Conservation (phyloP, 139 green algal genomes). For the Coelastrella sp. region DNA sequence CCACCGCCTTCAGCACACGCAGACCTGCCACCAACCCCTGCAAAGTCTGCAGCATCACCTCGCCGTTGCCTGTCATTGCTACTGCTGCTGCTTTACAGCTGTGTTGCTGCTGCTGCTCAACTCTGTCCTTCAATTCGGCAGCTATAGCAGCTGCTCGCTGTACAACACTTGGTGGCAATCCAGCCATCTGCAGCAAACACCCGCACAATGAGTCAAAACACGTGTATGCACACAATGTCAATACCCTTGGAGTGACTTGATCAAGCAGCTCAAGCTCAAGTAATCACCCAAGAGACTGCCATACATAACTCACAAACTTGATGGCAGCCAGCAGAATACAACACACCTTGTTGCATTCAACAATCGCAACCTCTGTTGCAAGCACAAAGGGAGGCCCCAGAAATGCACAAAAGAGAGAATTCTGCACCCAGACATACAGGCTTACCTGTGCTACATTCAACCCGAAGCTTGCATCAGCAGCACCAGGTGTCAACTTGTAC, state of each 20-base stretch:
- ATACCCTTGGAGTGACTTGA: too few relatives aligned
- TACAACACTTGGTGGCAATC: slow-evolving; percentile 52
- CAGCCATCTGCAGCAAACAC: slow-evolving; percentile 59
- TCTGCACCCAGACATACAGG: not conserved
- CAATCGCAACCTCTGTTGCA: too few relatives aligned
- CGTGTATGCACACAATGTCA: not conserved
- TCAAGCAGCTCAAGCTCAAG: too few relatives aligned
- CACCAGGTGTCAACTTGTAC: slow-evolving; percentile 82
- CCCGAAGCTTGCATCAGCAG: slow-evolving; percentile 85
- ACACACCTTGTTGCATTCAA: too few relatives aligned
- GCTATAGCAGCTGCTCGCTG: slow-evolving; percentile 44
- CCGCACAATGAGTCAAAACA: not conserved
- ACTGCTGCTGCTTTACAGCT: not conserved
- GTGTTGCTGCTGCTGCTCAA: slow-evolving; percentile 19
- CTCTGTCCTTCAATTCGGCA: not conserved
- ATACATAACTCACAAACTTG: too few relatives aligned
- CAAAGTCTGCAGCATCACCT: not conserved
- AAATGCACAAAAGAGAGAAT: too few relatives aligned
- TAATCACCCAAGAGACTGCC: too few relatives aligned
- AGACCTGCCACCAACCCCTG: not conserved
- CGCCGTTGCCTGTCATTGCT: not conserved
- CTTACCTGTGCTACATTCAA: slow-evolving; percentile 69
- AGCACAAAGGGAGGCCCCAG: too few relatives aligned
- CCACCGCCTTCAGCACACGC: too few relatives aligned
- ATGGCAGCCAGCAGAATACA: too few relatives aligned